Conservation (phyloP, 306 rosid genomes). For the Macrotyloma uniflorum region DNA sequence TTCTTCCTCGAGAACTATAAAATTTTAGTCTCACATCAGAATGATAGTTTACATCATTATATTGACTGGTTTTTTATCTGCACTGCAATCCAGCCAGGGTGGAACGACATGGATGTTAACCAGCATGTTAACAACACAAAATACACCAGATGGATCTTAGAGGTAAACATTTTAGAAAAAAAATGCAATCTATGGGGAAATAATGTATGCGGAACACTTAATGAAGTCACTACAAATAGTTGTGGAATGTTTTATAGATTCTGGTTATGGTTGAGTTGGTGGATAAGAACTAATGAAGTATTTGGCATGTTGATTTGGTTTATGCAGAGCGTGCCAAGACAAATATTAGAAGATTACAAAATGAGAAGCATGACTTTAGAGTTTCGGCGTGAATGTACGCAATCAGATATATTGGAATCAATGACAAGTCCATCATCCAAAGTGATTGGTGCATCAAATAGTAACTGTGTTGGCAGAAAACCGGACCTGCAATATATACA, state of each 20-base stretch:
- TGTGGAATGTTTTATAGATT: neutral
- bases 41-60: too few relatives aligned
- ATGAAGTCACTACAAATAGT: neutral
- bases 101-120: slow-evolving; percentile 84
- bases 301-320: slow-evolving; percentile 10
- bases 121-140: slow-evolving; percentile 82
- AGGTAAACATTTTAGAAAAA: slow-evolving; percentile 41
- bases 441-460: slow-evolving; percentile 33
- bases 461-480: slow-evolving; percentile 34
- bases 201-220: too few relatives aligned
- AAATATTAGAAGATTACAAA: slow-evolving; percentile 54
- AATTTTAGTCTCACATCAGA: too few relatives aligned
- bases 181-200: neutral
- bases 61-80: neutral
- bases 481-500: slow-evolving; percentile 55
- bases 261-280: too few relatives aligned
- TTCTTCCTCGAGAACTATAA: too few relatives aligned
- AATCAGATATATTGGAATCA: slow-evolving; percentile 66
- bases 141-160: slow-evolving; percentile 77
- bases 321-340: slow-evolving; percentile 68
- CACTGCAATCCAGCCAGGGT: slow-evolving; percentile 60
- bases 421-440: slow-evolving; percentile 49
- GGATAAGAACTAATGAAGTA: too few relatives aligned
- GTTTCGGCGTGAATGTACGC: slow-evolving; percentile 70
- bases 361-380: slow-evolving; percentile 69